These are phyloP conservation scores for Xylaria flabelliformis DNA, from an alignment of 495 filamentous ascomycete genomes.

Conservation along the genomic window DNA sequence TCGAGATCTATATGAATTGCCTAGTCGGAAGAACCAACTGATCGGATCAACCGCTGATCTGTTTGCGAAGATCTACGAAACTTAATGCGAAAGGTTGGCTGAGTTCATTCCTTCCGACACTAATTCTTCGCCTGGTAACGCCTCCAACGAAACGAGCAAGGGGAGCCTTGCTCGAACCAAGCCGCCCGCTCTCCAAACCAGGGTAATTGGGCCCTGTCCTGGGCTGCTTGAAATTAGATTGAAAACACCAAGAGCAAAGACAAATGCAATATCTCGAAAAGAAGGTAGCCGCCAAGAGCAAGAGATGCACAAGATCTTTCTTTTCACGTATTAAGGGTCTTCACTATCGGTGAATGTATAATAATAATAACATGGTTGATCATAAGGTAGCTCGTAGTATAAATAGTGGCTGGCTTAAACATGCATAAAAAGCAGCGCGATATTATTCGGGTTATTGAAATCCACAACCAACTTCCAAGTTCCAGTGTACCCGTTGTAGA, in stretches of 20 bases:
- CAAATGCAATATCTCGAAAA: not conserved
- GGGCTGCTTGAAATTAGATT: not conserved
- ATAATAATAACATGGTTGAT: not conserved
- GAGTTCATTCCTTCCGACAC: not conserved
- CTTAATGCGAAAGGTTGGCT: not conserved
- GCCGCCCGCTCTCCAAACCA: not conserved
- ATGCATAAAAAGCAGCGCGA: not conserved
- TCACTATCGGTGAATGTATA: not conserved
- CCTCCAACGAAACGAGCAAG: not conserved
- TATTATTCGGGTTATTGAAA: not conserved
- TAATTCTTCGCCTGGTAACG: slow-evolving; percentile 6
- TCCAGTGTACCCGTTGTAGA: not conserved
- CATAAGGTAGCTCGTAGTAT: not conserved
- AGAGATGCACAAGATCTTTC: not conserved
- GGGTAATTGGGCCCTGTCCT: not conserved
- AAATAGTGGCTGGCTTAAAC: slow-evolving; percentile 6
- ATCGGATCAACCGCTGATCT: slow-evolving; percentile 16
- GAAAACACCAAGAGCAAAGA: not conserved
- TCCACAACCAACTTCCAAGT: not conserved
- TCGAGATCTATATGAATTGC: not conserved
- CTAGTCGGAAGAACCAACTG: slow-evolving; percentile 12
- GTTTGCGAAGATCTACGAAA: not conserved
- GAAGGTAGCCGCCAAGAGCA: slow-evolving; percentile 1
- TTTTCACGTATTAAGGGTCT: not conserved
- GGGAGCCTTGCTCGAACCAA: slow-evolving; percentile 1